Evolutionary conservation across 2,329 filamentous ascomycete species (phyloP), one percentile per base, ranked within the genome.

Genomic region (Ilyonectria sp.): DNA sequence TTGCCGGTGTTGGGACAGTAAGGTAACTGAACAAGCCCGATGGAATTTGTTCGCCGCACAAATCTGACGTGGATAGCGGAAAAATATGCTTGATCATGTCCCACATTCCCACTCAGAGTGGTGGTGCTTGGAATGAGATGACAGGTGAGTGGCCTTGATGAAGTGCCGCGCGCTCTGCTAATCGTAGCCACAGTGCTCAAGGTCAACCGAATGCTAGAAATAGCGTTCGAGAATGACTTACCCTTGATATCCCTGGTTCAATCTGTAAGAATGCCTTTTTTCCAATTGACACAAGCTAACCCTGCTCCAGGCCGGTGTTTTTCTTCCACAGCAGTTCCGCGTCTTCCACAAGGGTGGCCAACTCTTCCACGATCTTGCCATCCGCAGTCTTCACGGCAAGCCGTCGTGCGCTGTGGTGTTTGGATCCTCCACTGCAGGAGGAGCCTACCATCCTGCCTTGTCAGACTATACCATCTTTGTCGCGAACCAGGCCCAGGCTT

Each of bases 391-490:
- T 44, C 74, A 81, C 21, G 79, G 81, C 10, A 76, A 79, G 56
- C 77, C 81, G 1, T 82, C 81, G 3, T 84, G 83, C 63, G 81
- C 82, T 1, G 77, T 84, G 7, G 82, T 84, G 0, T 84, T 85
- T 57, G 82, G 82, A 8, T 82, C 82, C 1, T 83, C 81, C 0
- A 85, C 67, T 2, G 67, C 67, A 2, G 67, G 67, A 55, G 71
- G 71, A n/a, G 71, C 71, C 6, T 74, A 74, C 43, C 67, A 69
- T 21, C 71, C 71, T 10, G 71, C 69, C 0, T 46, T 74, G 23
- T 74, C 82, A 1, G 74, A 76, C 63, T 83, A 84, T 60, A 83
- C 81, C 77, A 84, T 77, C 7, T 72, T 77, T 49, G 73, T 67
- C 1, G 35, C 82, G 47, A 76, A 80, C 15, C 82, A 85, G 65